These are phyloP conservation scores for Trametes punicea DNA, from an alignment of 768 basidiomycete genomes.

Conservation along the genomic window DNA sequence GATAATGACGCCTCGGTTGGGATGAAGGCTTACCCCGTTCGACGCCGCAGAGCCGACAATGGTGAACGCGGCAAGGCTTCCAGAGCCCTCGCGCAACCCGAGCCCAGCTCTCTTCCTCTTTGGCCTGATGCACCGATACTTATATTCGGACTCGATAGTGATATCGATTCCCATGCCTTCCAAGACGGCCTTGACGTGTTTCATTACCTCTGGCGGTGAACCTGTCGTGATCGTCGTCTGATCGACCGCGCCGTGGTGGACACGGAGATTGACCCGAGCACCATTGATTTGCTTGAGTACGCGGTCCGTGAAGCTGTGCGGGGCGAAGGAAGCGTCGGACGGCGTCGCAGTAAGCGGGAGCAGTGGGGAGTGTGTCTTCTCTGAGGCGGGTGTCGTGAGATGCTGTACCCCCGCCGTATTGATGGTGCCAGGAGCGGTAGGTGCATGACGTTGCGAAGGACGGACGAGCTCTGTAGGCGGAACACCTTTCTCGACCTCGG, in stretches of 20 bases:
- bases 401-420: constrained; percentile 2
- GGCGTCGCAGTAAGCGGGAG: constrained; percentile 19
- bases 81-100: constrained; percentile 42
- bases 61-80: constrained; percentile 64
- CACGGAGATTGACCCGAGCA: constrained; percentile 47
- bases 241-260: constrained; percentile 92
- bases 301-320: constrained; percentile 27
- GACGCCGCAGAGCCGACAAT: constrained; percentile 81
- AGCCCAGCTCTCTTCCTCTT: constrained; percentile 65
- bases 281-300: constrained; percentile 27
- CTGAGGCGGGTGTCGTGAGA: constrained; percentile 12
- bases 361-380: constrained; percentile 19
- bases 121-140: constrained; percentile 77
- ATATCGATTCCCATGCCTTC: constrained; percentile 90
- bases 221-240: constrained; percentile 83
- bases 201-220: constrained; percentile 84
- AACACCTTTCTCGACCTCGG: constrained; percentile 25
- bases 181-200: constrained; percentile 75
- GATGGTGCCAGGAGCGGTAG: constrained; percentile 15
- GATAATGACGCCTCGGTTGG: rapidly evolving
- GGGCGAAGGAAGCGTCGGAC: constrained; percentile 40
- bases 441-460: constrained; percentile 8
- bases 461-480: constrained; percentile 13
- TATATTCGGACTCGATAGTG: constrained; percentile 85
- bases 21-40: constrained; percentile 65